These are phyloP conservation scores for Melanomma pulvis-pyrius DNA, from an alignment of 495 filamentous ascomycete species.

Conservation along the genomic window DNA sequence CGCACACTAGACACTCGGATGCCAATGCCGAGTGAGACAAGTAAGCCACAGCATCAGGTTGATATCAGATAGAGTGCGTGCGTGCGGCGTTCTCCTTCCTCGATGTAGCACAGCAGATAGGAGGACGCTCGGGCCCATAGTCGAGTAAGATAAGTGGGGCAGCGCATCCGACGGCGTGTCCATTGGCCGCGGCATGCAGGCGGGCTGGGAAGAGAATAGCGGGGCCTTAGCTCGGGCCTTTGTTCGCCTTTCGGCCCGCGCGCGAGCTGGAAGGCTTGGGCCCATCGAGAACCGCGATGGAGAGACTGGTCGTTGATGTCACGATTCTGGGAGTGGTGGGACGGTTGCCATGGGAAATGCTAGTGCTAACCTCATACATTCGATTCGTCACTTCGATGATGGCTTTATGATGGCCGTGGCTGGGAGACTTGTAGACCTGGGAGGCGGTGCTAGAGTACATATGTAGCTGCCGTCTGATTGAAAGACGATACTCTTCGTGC, in stretches of 20 bases:
- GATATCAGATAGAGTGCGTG: slow-evolving; percentile 14
- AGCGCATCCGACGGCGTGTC: not conserved
- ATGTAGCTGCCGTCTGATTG: no score
- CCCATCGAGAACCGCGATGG: not conserved
- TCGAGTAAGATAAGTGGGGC: not conserved
- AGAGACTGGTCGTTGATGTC: not conserved
- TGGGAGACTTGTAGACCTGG: no score
- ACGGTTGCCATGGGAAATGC: not conserved
- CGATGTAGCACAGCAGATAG: not conserved
- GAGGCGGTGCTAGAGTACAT: no score
- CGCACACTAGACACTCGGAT: no score
- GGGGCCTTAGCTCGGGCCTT: not conserved
- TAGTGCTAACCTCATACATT: not conserved
- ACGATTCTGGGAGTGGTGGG: not conserved
- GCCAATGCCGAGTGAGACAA: not conserved
- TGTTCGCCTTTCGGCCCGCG: not conserved
- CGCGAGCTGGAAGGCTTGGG: not conserved
- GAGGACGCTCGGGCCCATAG: not conserved
- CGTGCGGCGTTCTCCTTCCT: slow-evolving; percentile 1
- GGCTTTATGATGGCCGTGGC: no score
- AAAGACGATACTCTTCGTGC: not conserved
- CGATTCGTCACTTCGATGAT: not conserved
- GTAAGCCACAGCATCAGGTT: not conserved
- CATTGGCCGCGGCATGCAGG: no score
- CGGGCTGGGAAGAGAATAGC: not conserved